Conservation (phyloP, 176 grass and related monocot species). For the Chrysopogon serrulatus region DNA sequence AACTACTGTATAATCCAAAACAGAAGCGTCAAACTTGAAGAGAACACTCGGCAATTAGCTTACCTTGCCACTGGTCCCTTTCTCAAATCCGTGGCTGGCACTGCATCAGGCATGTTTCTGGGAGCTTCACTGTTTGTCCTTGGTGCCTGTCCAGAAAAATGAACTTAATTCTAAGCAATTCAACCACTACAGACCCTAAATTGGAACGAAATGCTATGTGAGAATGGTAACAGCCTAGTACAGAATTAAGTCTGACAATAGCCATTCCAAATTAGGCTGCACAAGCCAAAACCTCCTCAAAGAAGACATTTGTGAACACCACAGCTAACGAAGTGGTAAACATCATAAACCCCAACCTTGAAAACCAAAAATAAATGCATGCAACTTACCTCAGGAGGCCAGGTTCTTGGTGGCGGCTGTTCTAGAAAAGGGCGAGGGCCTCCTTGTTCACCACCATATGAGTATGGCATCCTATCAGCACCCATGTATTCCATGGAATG, state of each 20-base stretch:
- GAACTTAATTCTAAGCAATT: conserved; percentile 10
- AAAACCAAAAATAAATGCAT: background rate
- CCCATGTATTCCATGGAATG: conserved; percentile 43
- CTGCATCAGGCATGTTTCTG: conserved; percentile 35
- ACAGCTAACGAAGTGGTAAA: background rate
- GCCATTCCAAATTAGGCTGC: background rate
- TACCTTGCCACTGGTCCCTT: conserved; percentile 38
- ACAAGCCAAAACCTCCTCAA: conserved; percentile 3
- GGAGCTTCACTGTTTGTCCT: conserved; percentile 21
- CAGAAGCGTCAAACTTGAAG: background rate
- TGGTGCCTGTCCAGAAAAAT: conserved; percentile 32
- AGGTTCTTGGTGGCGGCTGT: conserved; percentile 46
- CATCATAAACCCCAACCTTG: background rate
- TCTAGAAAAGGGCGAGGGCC: conserved; percentile 44
- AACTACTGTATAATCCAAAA: background rate
- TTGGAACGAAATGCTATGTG: background rate
- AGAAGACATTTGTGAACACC: background rate
- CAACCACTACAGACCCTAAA: conserved; percentile 12
- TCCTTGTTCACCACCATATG: conserved; percentile 46
- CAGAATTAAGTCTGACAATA: background rate
- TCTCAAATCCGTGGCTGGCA: conserved; percentile 41
- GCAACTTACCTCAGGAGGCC: conserved; percentile 56
- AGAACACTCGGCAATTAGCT: conserved; percentile 5
- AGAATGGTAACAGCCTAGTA: background rate
- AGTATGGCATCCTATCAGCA: conserved; percentile 41